These are phyloP conservation scores for Neurospora discreta DNA, from an alignment of 495 filamentous ascomycete species.

Conservation along the genomic window DNA sequence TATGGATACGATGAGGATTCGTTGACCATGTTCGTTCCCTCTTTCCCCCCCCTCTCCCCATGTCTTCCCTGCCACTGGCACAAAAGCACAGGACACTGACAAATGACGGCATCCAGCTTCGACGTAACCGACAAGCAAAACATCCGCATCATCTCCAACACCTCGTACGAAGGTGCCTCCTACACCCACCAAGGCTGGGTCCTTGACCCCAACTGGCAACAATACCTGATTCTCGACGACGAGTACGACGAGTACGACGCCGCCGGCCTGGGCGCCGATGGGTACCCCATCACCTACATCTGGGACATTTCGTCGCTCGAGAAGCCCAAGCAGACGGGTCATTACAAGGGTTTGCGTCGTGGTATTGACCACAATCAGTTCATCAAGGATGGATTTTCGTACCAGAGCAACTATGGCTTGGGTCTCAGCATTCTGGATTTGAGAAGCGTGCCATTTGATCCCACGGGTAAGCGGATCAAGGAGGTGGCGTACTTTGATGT, in stretches of 20 bases:
- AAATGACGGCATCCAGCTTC: conserved; percentile 14
- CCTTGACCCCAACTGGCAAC: conserved; percentile 25
- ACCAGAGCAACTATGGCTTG: conserved; percentile 43
- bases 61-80: no score
- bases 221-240: conserved; percentile 44
- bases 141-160: conserved; percentile 39
- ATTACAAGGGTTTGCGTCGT: conserved; percentile 27
- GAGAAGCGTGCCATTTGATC: conserved; percentile 26
- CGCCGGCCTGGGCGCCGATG: conserved; percentile 27
- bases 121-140: conserved; percentile 42
- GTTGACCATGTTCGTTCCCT: conserved; percentile 21
- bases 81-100: no score
- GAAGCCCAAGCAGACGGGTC: conserved; percentile 38
- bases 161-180: conserved; percentile 39
- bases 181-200: conserved; percentile 47
- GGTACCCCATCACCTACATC: conserved; percentile 38
- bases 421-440: conserved; percentile 43
- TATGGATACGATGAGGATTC: conserved; percentile 43
- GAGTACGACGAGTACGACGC: conserved; percentile 41
- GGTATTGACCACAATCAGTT: conserved; percentile 51
- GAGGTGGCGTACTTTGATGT: conserved; percentile 45
- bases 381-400: conserved; percentile 33
- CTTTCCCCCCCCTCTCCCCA: no score
- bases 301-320: conserved; percentile 42
- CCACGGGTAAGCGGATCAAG: conserved; percentile 24